Base-by-base conservation (phyloP, 2,329 filamentous ascomycete species). In the Colletotrichum horii region DNA sequence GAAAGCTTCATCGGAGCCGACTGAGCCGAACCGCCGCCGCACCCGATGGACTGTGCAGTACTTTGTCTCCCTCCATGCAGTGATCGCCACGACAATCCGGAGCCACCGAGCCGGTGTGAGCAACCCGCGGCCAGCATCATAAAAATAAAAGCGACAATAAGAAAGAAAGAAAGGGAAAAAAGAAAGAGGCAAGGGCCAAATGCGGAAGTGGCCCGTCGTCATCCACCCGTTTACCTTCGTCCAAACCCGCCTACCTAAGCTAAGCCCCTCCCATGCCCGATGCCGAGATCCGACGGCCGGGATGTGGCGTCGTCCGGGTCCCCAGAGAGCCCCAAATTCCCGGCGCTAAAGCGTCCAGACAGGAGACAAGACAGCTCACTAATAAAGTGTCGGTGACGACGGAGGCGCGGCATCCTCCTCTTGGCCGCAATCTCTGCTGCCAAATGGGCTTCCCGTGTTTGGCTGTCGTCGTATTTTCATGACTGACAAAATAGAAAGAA, bases 241-340 rank as follows among this genome's bases (percentile, higher is more conserved):
- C 60, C 60, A 72, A 71, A 75, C 48, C 34, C 43, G 43, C 60
- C 60, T 22, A 38, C 55, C 9, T n/a, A 22, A 52, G 43, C 43
- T 52, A n/a, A 30, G 48, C 38, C 55, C 19, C 19, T 58, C 67
- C 58, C 56, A 66, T 52, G n/a, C 26, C 62, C 34, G 64, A 34
- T 69, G 74, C 74, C 64, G 74, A 73, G 70, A 69, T 69, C 74
- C 74, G 70, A 75, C 65, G 58, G 65, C 70, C 74, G 64, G 70
- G 70, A 74, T 75, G 74, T 75, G 70, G 74, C 70, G 74, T 69
- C 66, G 73, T 74, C 74, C 74, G 70, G 70, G 48, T 58, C 34
- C 60, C 36, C 43, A 71, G 48, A 28, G 16, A 30, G 26, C 43
- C 5, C 8, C 61, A 75, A 58, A 58, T 19, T 65, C 73, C 69